Evolutionary conservation across 306 rosid genomes (phyloP), one percentile per base, ranked within the genome.

Genomic region (Fagus sylvatica): DNA sequence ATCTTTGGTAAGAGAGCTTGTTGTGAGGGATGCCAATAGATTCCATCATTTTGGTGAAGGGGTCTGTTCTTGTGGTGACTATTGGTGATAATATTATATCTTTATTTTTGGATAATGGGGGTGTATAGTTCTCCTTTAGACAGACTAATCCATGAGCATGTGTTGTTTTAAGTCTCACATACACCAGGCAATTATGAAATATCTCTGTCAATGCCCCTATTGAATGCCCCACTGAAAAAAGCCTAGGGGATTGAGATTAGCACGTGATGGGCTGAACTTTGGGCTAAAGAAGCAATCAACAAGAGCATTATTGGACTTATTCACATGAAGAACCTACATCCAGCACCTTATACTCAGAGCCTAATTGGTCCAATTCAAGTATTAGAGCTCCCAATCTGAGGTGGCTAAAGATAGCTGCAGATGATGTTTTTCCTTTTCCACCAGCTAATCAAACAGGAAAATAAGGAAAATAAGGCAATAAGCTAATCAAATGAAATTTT

Each of bases 11-110:
- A 80, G 88, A 53, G 54, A 76, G 65, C 90, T 91, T 51, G 73
- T 86, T 78, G 90, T 91, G 32, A 88, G 93, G 87, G 97, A 91
- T 87, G 89, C 93, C 76, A 89, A 75, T 61, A 88, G 97, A 77
- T 91, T 91, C 74, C 97, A 89, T 84, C 92, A 87, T 79, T 91
- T 91, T 78, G 73, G 82, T 77, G 79, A 81, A 16, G 93, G 97
- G 51, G 19, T 69, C 43, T 89, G 97, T 84, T 91, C 93, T 69
- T 91, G 97, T 85, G 84, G 90, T 61, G 94, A 91, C 79, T 89
- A 88, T 74, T 91, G 97, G 94, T 91, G 84, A 91, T 51, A 10
- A 40, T 55, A 64, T 46, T 46, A 10, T 46, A 10, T 46, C 15
- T 46, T 46, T 2, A 46, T 10, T 46, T 46, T 46, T 10, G 51